phyloP scores from a whole-genome alignment of 345 rosid species.

The Salix udensis region DNA sequence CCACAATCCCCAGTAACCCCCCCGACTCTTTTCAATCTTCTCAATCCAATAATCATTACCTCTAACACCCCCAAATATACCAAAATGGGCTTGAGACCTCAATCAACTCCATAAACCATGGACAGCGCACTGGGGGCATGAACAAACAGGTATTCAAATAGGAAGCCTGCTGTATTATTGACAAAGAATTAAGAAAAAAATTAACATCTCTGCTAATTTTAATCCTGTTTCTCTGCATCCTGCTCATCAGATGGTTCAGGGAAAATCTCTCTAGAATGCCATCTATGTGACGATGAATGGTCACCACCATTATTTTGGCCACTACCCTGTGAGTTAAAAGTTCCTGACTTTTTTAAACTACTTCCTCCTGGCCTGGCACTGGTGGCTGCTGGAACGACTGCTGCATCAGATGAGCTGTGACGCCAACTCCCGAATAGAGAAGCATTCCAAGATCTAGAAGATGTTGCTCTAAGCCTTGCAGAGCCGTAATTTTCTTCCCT shows the following conservation, averaged over 20 bases:
- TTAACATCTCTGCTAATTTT: constrained; percentile 32
- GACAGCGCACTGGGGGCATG: background rate
- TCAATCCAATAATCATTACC: constrained; percentile 1
- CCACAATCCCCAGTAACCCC: constrained; percentile 2
- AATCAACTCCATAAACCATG: background rate
- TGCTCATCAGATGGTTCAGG: constrained; percentile 64
- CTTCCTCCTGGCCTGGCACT: constrained; percentile 34
- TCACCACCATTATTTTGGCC: constrained; percentile 54
- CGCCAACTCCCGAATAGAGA: constrained; percentile 96
- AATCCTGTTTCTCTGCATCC: constrained; percentile 50
- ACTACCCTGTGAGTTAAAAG: constrained; percentile 80
- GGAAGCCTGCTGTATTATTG: constrained; percentile 53
- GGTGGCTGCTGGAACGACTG: constrained; percentile 40
- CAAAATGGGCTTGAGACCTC: background rate
- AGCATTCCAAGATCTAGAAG: constrained; percentile 93
- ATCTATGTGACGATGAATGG: constrained; percentile 72
- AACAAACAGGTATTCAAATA: constrained; percentile 17
- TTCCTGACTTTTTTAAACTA: constrained; percentile 66
- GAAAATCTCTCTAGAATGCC: constrained; percentile 78
- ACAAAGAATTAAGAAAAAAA: constrained; percentile 54
- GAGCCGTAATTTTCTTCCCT: constrained; percentile 74
- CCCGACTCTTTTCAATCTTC: background rate
- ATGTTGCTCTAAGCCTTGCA: constrained; percentile 73
- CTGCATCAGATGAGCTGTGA: constrained; percentile 73
- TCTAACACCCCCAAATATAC: background rate